Percentiles rank a stretch among this genome's conserved stretches.
These are phyloP conservation scores for Pythium dissimile DNA, from an alignment of 352 stramenopile species.

Conservation along the genomic window DNA sequence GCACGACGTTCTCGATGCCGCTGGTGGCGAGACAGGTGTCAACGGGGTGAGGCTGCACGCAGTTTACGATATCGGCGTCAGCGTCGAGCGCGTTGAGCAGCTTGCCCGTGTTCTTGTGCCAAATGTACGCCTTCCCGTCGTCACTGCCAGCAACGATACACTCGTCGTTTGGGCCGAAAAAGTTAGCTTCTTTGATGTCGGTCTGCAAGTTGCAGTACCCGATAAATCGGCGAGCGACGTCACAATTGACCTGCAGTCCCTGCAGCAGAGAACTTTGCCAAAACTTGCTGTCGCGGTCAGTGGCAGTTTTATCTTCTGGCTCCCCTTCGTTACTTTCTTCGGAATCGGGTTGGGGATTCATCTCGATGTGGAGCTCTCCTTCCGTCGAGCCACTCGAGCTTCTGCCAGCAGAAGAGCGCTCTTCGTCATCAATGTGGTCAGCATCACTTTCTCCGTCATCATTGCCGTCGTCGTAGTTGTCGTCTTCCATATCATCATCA, in stretches of 20 bases:
- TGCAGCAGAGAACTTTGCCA: slow-evolving; percentile 47
- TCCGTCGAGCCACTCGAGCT: slow-evolving; percentile 12
- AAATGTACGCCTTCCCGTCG: slow-evolving; percentile 82
- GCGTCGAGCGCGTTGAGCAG: slow-evolving; percentile 82
- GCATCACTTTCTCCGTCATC: slow-evolving; percentile 6
- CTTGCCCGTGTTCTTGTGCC: slow-evolving; percentile 74
- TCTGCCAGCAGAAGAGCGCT: background rate
- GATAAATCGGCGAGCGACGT: slow-evolving; percentile 71
- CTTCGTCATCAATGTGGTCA: slow-evolving; percentile 6
- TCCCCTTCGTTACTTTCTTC: slow-evolving; percentile 17
- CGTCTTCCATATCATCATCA: slow-evolving; percentile 16
- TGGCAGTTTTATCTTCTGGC: background rate
- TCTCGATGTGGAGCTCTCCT: slow-evolving; percentile 10
- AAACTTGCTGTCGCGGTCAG: slow-evolving; percentile 23
- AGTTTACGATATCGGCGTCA: slow-evolving; percentile 87
- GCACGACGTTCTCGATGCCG: slow-evolving; percentile 80
- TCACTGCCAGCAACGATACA: slow-evolving; percentile 87
- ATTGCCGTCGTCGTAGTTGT: slow-evolving; percentile 18
- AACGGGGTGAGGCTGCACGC: slow-evolving; percentile 79
- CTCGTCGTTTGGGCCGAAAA: slow-evolving; percentile 84
- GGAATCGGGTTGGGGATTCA: slow-evolving; percentile 10
- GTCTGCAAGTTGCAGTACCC: slow-evolving; percentile 88
- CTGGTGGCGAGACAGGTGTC: slow-evolving; percentile 78
- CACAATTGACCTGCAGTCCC: slow-evolving; percentile 47
- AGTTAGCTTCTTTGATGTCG: slow-evolving; percentile 88